These are phyloP conservation scores for Musa acuminata DNA, from an alignment of 176 grass and related monocot species.

Conservation along the genomic window DNA sequence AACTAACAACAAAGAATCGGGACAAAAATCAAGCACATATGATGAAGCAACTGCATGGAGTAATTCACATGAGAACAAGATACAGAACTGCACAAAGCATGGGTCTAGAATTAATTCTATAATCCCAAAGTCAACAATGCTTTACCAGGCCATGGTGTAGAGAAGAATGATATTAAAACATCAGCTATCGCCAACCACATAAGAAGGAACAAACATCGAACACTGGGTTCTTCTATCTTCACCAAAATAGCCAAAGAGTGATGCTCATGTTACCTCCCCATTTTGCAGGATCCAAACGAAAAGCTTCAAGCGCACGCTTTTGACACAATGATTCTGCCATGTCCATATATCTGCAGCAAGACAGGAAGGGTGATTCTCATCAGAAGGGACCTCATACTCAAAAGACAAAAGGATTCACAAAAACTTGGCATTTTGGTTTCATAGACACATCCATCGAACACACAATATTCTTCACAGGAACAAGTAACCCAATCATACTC, in stretches of 20 bases:
- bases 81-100: not conserved
- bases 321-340: conserved; percentile 91
- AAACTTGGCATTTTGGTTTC: not conserved
- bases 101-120: not conserved
- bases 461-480: not conserved
- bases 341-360: conserved; percentile 68
- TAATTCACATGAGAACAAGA: too few relatives aligned
- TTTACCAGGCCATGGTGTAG: too few relatives aligned
- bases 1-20: not conserved
- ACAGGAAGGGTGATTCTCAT: conserved; percentile 13
- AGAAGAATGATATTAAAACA: not conserved
- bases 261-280: conserved; percentile 66
- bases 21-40: not conserved
- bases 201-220: not conserved
- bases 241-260: not conserved
- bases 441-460: too few relatives aligned
- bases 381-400: not conserved
- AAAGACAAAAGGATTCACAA: not conserved
- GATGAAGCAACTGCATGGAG: not conserved
- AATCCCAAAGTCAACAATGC: too few relatives aligned
- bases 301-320: conserved; percentile 86
- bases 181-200: not conserved
- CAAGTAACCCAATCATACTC: conserved; percentile 39
- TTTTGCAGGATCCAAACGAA: conserved; percentile 74
- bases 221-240: too few relatives aligned